Conservation (phyloP, 306 rosid genomes). For the Vigna nakashimae region DNA sequence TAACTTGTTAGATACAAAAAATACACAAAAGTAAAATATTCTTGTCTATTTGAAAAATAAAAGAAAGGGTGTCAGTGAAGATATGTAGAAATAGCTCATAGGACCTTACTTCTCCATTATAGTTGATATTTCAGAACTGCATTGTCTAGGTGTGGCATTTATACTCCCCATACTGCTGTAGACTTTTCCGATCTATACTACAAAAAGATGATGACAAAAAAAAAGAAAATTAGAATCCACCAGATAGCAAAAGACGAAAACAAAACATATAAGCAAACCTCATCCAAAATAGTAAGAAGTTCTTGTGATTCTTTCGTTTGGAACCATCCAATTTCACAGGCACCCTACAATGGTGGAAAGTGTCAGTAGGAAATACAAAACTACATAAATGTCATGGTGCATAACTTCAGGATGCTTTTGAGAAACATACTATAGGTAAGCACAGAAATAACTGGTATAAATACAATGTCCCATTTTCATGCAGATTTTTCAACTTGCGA, state of each 20-base stretch:
- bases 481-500: neutral
- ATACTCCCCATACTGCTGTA: slow-evolving; percentile 56
- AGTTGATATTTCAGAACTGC: slow-evolving; percentile 47
- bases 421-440: slow-evolving; percentile 28
- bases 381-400: slow-evolving; percentile 20
- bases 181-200: slow-evolving; percentile 58
- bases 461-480: slow-evolving; percentile 17
- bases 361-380: slow-evolving; percentile 37
- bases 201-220: slow-evolving; percentile 43
- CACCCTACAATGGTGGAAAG: slow-evolving; percentile 61
- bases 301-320: slow-evolving; percentile 63
- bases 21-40: slow-evolving; percentile 26
- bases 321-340: slow-evolving; percentile 85
- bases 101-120: slow-evolving; percentile 74
- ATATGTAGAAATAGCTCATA: slow-evolving; percentile 10
- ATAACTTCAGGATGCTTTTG: slow-evolving; percentile 16
- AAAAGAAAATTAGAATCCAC: slow-evolving; percentile 16
- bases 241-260: neutral
- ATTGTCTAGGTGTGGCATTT: slow-evolving; percentile 47
- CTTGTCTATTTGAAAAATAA: slow-evolving; percentile 16
- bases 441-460: slow-evolving; percentile 14
- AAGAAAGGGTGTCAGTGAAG: slow-evolving; percentile 14
- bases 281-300: slow-evolving; percentile 58
- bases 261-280: slow-evolving; percentile 58
- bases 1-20: slow-evolving; percentile 7